Evolutionary conservation across 1,284 basidiomycete genomes (phyloP), one percentile per base, ranked within the genome.

Genomic region (Sparassis latifolia): DNA sequence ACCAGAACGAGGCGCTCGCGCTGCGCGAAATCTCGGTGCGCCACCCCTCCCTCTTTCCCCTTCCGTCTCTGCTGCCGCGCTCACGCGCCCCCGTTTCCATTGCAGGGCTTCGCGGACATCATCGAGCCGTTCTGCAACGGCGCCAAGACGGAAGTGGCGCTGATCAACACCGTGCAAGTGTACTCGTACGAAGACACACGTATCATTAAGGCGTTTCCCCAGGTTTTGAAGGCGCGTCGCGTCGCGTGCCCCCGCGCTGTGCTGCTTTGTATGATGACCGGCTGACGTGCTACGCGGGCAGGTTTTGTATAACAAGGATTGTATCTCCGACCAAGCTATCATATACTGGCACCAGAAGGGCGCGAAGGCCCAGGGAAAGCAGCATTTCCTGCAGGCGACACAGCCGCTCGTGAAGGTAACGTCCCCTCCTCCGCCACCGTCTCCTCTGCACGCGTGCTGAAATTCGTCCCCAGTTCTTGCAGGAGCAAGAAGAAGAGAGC

Each of bases 291-390:
- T 12, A 20, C 20, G 20, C 35, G 6, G 7, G 35, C 56, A 92
- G 89, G 85, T 94, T 63, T 77, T 96, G 68, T 97, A 97, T 74
- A 95, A 94, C 69, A 85, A 89, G 63, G 95, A 98, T 64, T 93
- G 92, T 70, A 80, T 97, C 60, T 89, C 91, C 53, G 92, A 95
- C 65, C 89, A 94, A 67, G 94, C 95, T 55, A 95, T 98, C 64
- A 88, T 97, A 54, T 98, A 97, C 72, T 98, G 95, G 95, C 79
- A 92, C 71, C 85, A 90, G 71, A 98, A 98, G 72, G 95, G 96
- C 51, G 89, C 93, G 50, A 97, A 94, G 73, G 81, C 92, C 1
- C 90, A 97, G 67, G 95, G 94, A 48, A 86, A 89, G 67, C 91
- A 95, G 67, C 89, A 95, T 68, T 97, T 98, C 78, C 74, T 97